Evolutionary conservation across 1,284 basidiomycete genomes (phyloP).

Genomic region (Ceratobasidium sp.): DNA sequence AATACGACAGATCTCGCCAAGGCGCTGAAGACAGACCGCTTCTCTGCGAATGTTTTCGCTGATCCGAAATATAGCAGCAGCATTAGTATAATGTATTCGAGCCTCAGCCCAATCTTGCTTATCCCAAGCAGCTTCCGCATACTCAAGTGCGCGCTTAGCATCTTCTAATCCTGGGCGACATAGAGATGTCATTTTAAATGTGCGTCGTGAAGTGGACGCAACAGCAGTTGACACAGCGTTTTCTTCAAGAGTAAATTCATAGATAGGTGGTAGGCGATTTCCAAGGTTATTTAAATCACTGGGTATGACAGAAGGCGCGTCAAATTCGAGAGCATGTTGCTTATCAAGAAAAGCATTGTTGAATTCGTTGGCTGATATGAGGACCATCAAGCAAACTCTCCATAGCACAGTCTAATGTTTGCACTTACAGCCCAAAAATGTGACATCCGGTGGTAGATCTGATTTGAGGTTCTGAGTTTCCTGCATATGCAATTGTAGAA

Average conservation of each 20-base stretch:
- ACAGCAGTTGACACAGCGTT: background rate
- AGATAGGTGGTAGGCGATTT: conserved; percentile 20
- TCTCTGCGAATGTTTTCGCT: conserved; percentile 22
- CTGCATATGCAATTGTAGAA: too few relatives aligned
- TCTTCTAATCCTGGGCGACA: conserved; percentile 15
- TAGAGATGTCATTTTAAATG: background rate
- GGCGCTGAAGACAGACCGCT: conserved; percentile 33
- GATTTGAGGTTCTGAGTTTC: too few relatives aligned
- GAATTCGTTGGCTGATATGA: background rate
- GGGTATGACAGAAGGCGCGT: too few relatives aligned
- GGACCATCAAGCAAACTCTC: too few relatives aligned
- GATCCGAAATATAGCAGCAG: conserved; percentile 18
- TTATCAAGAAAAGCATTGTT: background rate
- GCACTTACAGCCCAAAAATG: background rate
- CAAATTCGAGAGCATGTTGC: background rate
- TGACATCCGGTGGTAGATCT: background rate
- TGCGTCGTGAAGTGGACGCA: background rate
- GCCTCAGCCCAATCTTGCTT: conserved; percentile 21
- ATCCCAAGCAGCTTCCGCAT: conserved; percentile 25
- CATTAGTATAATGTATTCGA: conserved; percentile 32
- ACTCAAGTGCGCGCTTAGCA: conserved; percentile 4
- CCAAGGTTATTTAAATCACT: background rate
- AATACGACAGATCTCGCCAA: conserved; percentile 26
- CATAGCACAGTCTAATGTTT: too few relatives aligned
- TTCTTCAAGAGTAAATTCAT: conserved; percentile 30